Conservation (phyloP, 129 eudicot genomes). For the Silybum marianum region DNA sequence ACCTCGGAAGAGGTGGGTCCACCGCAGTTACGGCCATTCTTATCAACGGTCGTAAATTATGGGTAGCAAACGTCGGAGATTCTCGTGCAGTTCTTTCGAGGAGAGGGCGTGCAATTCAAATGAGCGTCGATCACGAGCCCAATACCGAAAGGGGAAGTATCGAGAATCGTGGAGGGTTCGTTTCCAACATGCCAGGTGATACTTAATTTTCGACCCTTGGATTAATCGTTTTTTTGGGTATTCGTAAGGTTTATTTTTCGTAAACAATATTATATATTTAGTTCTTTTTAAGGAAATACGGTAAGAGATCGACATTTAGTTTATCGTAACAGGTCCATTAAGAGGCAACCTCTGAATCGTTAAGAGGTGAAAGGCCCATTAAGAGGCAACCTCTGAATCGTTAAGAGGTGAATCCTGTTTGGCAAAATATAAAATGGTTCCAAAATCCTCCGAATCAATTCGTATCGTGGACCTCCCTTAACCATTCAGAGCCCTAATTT, state of each 20-base stretch:
- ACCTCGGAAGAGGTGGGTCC: slow-evolving; percentile 87
- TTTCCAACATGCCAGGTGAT: slow-evolving; percentile 90
- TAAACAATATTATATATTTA: too few relatives aligned
- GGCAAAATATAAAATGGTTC: too few relatives aligned
- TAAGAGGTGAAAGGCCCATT: too few relatives aligned
- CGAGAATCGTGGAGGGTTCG: slow-evolving; percentile 81
- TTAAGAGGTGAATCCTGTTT: too few relatives aligned
- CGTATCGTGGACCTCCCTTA: too few relatives aligned
- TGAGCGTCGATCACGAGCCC: slow-evolving; percentile 90
- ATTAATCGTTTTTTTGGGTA: neutral
- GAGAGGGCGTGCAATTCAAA: slow-evolving; percentile 67
- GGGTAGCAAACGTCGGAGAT: slow-evolving; percentile 95
- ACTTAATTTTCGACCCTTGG: slow-evolving; percentile 6
- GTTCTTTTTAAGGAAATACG: too few relatives aligned
- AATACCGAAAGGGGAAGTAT: slow-evolving; percentile 77
- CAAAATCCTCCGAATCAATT: too few relatives aligned
- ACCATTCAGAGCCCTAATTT: too few relatives aligned
- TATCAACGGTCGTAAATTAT: slow-evolving; percentile 49
- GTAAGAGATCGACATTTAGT: too few relatives aligned
- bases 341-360: too few relatives aligned
- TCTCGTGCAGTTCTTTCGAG: slow-evolving; percentile 88
- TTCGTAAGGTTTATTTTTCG: neutral
- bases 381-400: too few relatives aligned
- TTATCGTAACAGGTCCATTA: too few relatives aligned
- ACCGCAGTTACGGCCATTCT: slow-evolving; percentile 88